Conservation (phyloP, 805 yeast genomes). For the Kodamaea fukazawae region DNA sequence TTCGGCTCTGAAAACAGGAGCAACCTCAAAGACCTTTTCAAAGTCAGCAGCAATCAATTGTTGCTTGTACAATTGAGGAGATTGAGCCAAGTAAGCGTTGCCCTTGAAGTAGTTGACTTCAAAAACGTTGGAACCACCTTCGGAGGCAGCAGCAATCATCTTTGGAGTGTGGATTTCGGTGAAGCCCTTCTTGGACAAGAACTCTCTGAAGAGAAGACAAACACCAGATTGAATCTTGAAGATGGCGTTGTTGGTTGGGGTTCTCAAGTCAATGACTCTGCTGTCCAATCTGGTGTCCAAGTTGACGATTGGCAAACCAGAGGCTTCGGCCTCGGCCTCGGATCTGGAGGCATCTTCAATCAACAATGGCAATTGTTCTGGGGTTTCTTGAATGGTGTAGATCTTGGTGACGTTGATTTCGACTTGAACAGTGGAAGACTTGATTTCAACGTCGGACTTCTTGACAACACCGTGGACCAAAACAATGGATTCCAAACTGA, state of each 20-base stretch:
- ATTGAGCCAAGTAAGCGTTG: slow-evolving; percentile 92
- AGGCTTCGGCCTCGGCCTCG: slow-evolving; percentile 89
- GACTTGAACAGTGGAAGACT: slow-evolving; percentile 86
- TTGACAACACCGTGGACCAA: slow-evolving; percentile 81
- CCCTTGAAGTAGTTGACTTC: slow-evolving; percentile 91
- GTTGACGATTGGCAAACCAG: slow-evolving; percentile 89
- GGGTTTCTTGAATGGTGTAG: slow-evolving; percentile 79
- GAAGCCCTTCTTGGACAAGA: slow-evolving; percentile 62
- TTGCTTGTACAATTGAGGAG: slow-evolving; percentile 97
- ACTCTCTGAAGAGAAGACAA: slow-evolving; percentile 84
- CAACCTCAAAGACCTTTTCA: slow-evolving; percentile 93
- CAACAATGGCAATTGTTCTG: slow-evolving; percentile 87
- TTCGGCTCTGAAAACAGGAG: slow-evolving; percentile 98
- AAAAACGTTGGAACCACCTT: slow-evolving; percentile 97
- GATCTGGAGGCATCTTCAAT: slow-evolving; percentile 96
- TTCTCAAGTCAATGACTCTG: slow-evolving; percentile 94
- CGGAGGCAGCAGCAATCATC: slow-evolving; percentile 91
- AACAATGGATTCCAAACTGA: slow-evolving; percentile 88
- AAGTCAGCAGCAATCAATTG: slow-evolving; percentile 97
- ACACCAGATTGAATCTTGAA: slow-evolving; percentile 93
- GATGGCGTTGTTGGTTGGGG: slow-evolving; percentile 95
- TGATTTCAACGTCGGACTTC: slow-evolving; percentile 83
- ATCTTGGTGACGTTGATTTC: slow-evolving; percentile 79
- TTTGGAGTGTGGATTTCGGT: slow-evolving; percentile 96
- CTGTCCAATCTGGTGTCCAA: slow-evolving; percentile 94